Conservation (phyloP, 306 rosid species). For the Sphenostylis stenocarpa region DNA sequence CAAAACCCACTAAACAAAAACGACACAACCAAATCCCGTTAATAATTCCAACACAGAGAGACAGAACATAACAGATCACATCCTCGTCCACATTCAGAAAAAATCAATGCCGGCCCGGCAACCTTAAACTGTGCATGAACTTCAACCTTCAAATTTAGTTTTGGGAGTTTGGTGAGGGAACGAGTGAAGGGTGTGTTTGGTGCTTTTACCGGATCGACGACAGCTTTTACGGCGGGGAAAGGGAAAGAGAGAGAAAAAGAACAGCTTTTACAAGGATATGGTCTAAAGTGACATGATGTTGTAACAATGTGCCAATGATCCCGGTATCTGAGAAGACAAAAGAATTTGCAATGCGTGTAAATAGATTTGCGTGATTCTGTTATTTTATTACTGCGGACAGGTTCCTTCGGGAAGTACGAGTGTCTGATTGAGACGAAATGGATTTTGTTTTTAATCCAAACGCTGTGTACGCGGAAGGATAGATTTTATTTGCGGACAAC, state of each 20-base stretch:
- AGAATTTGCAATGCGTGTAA: not conserved
- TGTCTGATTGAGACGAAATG: not conserved
- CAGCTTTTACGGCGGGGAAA: not conserved
- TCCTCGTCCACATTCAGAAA: not conserved
- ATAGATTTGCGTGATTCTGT: conserved; percentile 2
- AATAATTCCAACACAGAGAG: conserved; percentile 35
- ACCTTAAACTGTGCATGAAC: not conserved
- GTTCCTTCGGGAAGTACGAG: conserved; percentile 29
- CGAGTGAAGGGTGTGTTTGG: not conserved
- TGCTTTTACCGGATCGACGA: not conserved
- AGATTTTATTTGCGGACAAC: not conserved
- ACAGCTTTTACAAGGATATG: not conserved
- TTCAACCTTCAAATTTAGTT: too few relatives aligned
- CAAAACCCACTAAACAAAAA: conserved; percentile 9
- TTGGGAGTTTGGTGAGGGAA: not conserved
- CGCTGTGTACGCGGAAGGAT: conserved; percentile 21
- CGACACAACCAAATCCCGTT: conserved; percentile 7
- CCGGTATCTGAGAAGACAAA: not conserved
- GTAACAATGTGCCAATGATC: not conserved
- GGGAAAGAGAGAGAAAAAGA: not conserved
- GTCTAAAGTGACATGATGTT: not conserved
- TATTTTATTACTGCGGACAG: not conserved
- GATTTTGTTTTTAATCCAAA: not conserved
- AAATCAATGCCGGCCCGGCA: conserved; percentile 50
- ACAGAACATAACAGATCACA: not conserved